A percentile compares a stretch with the other conserved stretches of the same genome.
phyloP scores from a whole-genome alignment of 2,329 filamentous ascomycete species.

The Nemania sp. region DNA sequence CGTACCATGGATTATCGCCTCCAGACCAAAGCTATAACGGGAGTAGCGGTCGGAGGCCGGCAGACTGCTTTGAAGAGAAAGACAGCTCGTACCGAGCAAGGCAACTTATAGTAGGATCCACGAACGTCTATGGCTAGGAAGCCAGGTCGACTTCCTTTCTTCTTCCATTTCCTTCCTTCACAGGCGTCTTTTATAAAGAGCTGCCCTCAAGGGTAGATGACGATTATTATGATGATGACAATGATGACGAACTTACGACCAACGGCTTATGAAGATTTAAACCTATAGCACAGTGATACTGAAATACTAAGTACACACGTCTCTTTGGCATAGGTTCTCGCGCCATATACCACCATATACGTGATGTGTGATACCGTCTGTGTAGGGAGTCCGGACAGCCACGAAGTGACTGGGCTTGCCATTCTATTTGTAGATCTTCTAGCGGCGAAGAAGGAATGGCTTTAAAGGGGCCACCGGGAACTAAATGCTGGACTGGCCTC shows the following conservation, averaged over 20 bases:
- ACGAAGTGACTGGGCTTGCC: neutral
- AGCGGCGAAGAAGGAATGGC: constrained; percentile 9
- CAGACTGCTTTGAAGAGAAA: constrained; percentile 8
- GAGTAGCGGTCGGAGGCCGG: constrained; percentile 3
- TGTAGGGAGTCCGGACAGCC: neutral
- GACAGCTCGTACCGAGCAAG: constrained; percentile 7
- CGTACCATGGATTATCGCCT: constrained; percentile 1
- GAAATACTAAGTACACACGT: constrained; percentile 20
- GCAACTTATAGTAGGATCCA: constrained; percentile 12
- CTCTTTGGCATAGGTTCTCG: constrained; percentile 4
- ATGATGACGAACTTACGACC: constrained; percentile 36
- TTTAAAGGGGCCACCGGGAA: constrained; percentile 2
- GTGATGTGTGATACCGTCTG: neutral
- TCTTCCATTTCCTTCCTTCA: constrained; percentile 1
- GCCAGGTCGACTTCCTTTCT: constrained; percentile 12
- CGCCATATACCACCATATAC: neutral
- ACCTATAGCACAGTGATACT: constrained; percentile 20
- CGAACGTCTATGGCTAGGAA: constrained; percentile 18
- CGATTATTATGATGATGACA: constrained; percentile 32
- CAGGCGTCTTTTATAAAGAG: constrained; percentile 28
- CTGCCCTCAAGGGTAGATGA: constrained; percentile 38
- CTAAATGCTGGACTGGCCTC: constrained; percentile 6
- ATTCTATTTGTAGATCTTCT: neutral
- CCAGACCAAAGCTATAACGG: constrained; percentile 1
- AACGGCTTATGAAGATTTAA: constrained; percentile 31